Evolutionary conservation across 164 flowering plant genomes (phyloP), one percentile per base, ranked within the genome.

Genomic region (Malania oleifera): DNA sequence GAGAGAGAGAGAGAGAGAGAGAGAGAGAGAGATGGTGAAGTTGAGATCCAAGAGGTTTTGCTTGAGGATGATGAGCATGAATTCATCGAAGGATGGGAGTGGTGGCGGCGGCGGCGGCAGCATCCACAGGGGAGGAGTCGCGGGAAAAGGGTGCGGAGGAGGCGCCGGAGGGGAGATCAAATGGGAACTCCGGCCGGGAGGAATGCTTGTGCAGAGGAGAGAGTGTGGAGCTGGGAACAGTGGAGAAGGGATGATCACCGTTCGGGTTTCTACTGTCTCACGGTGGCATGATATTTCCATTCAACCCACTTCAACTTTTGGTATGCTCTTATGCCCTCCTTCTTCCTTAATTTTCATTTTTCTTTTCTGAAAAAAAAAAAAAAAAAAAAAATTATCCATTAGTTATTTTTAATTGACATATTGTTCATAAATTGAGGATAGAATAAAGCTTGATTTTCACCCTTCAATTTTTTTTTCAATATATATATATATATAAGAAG

Each of bases 131-230:
- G 67, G 31, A 34, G n/a, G n/a, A n/a, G n/a, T n/a, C n/a, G 57
- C 31, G 25, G 62, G 41, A n/a, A 57, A 52, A 26, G 66, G 63
- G 18, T 52, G 59, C 13, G 56, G 61, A 23, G 62, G 23, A 13
- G 57, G 23, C 28, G 64, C n/a, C n/a, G n/a, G n/a, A n/a, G n/a
- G 64, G 8, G 89, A 85, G 35, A 81, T 83, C 50, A 75, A 85
- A 57, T 90, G 97, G 97, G 97, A 90, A 27, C 62, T 87, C 11
- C 57, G 95, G 63, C 97, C 97, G 0, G 95, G 97, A 0, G 92
- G 97, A 1, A 87, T 90, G 95, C 85, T 90, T 56, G 97, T 90
- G 57, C 97, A 90, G 54, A 90, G 80, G 74, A 80, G 97, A 69
- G 86, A 80, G 45, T 52, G 51, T 40, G 76, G 67, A 22, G 68